These are phyloP conservation scores for Massariosphaeria phaeospora DNA, from an alignment of 495 filamentous ascomycete species.

Conservation along the genomic window DNA sequence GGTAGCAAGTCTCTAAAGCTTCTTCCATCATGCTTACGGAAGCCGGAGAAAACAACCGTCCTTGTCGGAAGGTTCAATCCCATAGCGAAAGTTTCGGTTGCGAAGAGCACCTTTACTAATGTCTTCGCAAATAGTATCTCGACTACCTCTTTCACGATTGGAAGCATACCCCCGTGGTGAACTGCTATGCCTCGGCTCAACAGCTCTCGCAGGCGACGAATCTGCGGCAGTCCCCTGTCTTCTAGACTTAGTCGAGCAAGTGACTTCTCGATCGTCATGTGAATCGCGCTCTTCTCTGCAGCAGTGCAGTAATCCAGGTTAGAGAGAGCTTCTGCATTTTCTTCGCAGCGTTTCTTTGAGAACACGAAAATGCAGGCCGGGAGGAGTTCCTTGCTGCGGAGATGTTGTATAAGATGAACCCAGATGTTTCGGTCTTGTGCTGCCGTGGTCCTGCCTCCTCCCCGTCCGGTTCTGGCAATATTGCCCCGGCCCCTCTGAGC, in stretches of 20 bases:
- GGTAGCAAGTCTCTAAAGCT: slow-evolving; percentile 84
- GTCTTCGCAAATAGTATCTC: slow-evolving; percentile 95
- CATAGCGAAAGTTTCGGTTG: slow-evolving; percentile 98
- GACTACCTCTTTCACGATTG: slow-evolving; percentile 96
- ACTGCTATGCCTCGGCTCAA: slow-evolving; percentile 87
- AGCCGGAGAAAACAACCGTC: slow-evolving; percentile 96
- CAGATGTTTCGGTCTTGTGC: slow-evolving; percentile 95
- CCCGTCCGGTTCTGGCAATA: slow-evolving; percentile 80
- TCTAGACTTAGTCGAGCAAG: slow-evolving; percentile 88
- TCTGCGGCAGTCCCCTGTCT: slow-evolving; percentile 83
- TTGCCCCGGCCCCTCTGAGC: slow-evolving; percentile 64
- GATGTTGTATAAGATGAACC: slow-evolving; percentile 88
- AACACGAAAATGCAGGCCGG: slow-evolving; percentile 97
- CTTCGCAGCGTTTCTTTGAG: slow-evolving; percentile 93
- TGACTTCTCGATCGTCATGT: slow-evolving; percentile 97
- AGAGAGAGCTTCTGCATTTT: slow-evolving; percentile 90
- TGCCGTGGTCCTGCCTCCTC: slow-evolving; percentile 74
- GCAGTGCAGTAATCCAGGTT: slow-evolving; percentile 92
- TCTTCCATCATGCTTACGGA: slow-evolving; percentile 91
- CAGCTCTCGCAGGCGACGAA: slow-evolving; percentile 78
- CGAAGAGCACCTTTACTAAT: slow-evolving; percentile 92
- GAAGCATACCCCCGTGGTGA: slow-evolving; percentile 89
- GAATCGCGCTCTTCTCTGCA: slow-evolving; percentile 87
- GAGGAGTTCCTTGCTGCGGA: slow-evolving; percentile 78
- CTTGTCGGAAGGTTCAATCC: slow-evolving; percentile 91